Percentiles rank a stretch among this genome's conserved stretches.
phyloP scores from a whole-genome alignment of 306 rosid genomes.

The Pueraria montana region DNA sequence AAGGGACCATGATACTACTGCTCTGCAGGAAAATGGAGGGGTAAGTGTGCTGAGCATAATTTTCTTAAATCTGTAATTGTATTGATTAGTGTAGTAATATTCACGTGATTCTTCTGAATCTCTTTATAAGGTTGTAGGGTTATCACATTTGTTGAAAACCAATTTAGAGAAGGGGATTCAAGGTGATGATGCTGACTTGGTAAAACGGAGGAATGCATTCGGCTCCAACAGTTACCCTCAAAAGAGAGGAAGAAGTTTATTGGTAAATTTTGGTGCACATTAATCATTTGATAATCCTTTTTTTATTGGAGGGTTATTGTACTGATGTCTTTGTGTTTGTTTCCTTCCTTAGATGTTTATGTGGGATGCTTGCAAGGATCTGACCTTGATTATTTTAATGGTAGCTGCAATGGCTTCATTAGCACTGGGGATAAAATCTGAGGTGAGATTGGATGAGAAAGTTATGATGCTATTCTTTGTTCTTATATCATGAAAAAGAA shows the following conservation, averaged over 20 bases:
- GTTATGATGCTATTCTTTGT: slow-evolving; percentile 24
- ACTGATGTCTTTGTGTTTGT: slow-evolving; percentile 26
- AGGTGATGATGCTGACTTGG: slow-evolving; percentile 75
- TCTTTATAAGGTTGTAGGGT: slow-evolving; percentile 69
- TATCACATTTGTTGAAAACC: slow-evolving; percentile 67
- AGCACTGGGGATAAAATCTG: slow-evolving; percentile 91
- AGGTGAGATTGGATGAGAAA: slow-evolving; percentile 63
- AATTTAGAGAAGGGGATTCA: slow-evolving; percentile 79
- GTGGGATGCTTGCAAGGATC: slow-evolving; percentile 99
- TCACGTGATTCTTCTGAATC: slow-evolving; percentile 37
- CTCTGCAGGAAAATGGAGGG: slow-evolving; percentile 74
- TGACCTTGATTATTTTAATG: slow-evolving; percentile 88
- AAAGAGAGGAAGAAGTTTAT: slow-evolving; percentile 76
- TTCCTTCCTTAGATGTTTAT: slow-evolving; percentile 73
- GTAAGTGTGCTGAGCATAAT: slow-evolving; percentile 50
- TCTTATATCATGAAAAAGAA: not conserved
- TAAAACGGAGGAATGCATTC: slow-evolving; percentile 66
- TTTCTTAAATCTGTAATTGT: slow-evolving; percentile 8
- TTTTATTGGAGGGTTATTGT: not conserved
- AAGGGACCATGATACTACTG: slow-evolving; percentile 64
- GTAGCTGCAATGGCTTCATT: slow-evolving; percentile 88
- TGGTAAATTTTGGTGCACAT: slow-evolving; percentile 57
- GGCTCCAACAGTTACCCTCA: slow-evolving; percentile 84
- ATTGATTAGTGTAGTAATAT: slow-evolving; percentile 3
- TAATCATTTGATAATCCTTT: slow-evolving; percentile 4